Percentiles rank a stretch among this genome's conserved stretches.
These are phyloP conservation scores for Amaranthus palmeri DNA, from an alignment of 148 eudicot species.

Conservation along the genomic window DNA sequence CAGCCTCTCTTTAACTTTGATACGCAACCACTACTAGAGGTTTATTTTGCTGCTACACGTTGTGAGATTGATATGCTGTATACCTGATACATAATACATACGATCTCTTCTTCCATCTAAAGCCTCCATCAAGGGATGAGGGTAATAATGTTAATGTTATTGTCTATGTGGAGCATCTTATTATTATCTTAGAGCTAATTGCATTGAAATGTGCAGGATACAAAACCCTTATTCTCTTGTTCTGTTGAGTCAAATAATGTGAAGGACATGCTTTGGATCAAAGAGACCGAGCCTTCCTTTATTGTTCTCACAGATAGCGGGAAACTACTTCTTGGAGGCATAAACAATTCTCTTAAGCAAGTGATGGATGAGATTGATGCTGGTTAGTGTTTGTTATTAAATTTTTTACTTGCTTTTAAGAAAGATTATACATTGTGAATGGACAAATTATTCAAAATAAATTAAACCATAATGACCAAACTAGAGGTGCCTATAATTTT, in stretches of 20 bases:
- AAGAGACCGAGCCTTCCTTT: constrained; percentile 40
- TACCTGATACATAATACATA: background rate
- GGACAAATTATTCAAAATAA: too few relatives aligned
- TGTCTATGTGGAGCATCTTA: background rate
- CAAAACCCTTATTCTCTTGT: constrained; percentile 46
- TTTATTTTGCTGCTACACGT: too few relatives aligned
- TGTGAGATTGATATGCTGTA: too few relatives aligned
- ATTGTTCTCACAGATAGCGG: constrained; percentile 53
- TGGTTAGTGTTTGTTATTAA: constrained; percentile 37
- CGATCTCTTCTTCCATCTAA: background rate
- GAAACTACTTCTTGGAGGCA: constrained; percentile 52
- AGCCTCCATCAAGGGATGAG: background rate
- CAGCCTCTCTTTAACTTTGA: too few relatives aligned
- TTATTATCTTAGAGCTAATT: constrained; percentile 6
- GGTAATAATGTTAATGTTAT: background rate
- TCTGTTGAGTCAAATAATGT: constrained; percentile 52
- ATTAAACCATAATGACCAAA: too few relatives aligned
- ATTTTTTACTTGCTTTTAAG: too few relatives aligned
- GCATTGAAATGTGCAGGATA: constrained; percentile 39
- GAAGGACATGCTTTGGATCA: constrained; percentile 75
- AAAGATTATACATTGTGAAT: too few relatives aligned
- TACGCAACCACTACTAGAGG: too few relatives aligned
- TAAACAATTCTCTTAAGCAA: constrained; percentile 36
- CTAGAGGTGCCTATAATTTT: too few relatives aligned
- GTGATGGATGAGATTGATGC: constrained; percentile 76